Conservation (phyloP, 1,284 basidiomycete species). For the Omphalotus olearius region DNA sequence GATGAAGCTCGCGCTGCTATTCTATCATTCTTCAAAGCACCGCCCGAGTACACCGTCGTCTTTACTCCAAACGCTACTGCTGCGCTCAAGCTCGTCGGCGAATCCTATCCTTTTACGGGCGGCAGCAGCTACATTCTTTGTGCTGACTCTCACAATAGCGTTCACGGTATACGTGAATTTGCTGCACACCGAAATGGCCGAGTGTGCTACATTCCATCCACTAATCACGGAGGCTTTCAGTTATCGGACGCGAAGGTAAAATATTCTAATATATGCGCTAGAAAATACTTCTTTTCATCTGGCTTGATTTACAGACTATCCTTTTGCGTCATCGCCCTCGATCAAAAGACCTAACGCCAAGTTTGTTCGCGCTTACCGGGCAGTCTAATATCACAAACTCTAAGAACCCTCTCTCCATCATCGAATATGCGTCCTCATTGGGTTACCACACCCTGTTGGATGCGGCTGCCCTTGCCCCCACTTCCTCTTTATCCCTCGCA, state of each 20-base stretch:
- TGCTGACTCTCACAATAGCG: slow-evolving; percentile 78
- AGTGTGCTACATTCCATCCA: slow-evolving; percentile 63
- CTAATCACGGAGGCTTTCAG: slow-evolving; percentile 59
- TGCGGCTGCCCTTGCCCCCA: slow-evolving; percentile 75
- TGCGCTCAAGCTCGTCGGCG: slow-evolving; percentile 77
- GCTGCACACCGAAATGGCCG: slow-evolving; percentile 50
- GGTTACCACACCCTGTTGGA: slow-evolving; percentile 76
- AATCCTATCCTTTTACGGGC: slow-evolving; percentile 67
- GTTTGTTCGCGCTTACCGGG: slow-evolving; percentile 72
- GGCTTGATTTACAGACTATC: slow-evolving; percentile 32
- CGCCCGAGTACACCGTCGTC: slow-evolving; percentile 69
- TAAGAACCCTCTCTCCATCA: slow-evolving; percentile 54
- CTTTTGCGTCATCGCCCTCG: slow-evolving; percentile 40
- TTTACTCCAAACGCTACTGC: slow-evolving; percentile 80
- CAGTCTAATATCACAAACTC: slow-evolving; percentile 77
- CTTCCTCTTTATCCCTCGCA: slow-evolving; percentile 60
- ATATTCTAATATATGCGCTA: slow-evolving; percentile 18
- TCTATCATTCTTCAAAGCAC: slow-evolving; percentile 69
- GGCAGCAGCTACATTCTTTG: slow-evolving; percentile 60
- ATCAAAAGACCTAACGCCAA: slow-evolving; percentile 38
- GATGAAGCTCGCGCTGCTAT: slow-evolving; percentile 66
- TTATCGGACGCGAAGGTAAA: slow-evolving; percentile 53
- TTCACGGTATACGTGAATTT: slow-evolving; percentile 77
- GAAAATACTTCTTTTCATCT: neutral
- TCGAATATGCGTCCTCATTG: slow-evolving; percentile 56